Conservation (phyloP, 805 yeast genomes). For the Kuraishia cidri region DNA sequence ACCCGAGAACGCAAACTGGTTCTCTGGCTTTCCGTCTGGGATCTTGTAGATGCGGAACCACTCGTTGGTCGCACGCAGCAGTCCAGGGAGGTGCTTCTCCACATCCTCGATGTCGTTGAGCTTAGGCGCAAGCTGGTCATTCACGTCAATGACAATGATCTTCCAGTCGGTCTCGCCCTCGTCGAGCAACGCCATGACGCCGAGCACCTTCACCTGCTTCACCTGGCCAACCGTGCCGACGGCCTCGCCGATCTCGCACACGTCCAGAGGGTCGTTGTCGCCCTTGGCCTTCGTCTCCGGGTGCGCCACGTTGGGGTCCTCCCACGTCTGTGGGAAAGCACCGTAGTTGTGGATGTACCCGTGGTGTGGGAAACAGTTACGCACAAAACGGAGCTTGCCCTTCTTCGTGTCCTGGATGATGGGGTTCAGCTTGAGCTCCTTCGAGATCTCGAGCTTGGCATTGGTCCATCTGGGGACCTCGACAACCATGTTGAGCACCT, state of each 20-base stretch:
- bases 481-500: slow-evolving; percentile 71
- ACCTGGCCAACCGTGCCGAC: slow-evolving; percentile 65
- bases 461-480: slow-evolving; percentile 99
- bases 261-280: slow-evolving; percentile 84
- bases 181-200: slow-evolving; percentile 91
- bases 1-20: slow-evolving; percentile 95
- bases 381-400: slow-evolving; percentile 91
- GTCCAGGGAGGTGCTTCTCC: slow-evolving; percentile 82
- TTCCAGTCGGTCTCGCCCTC: slow-evolving; percentile 92
- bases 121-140: slow-evolving; percentile 84
- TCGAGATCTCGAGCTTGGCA: slow-evolving; percentile 92
- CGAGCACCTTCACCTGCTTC: slow-evolving; percentile 84
- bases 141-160: slow-evolving; percentile 78
- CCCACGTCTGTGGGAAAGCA: slow-evolving; percentile 95
- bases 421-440: slow-evolving; percentile 81
- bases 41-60: slow-evolving; percentile 98
- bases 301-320: slow-evolving; percentile 56
- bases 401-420: slow-evolving; percentile 96
- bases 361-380: slow-evolving; percentile 98
- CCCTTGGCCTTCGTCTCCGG: slow-evolving; percentile 65
- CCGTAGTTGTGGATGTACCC: slow-evolving; percentile 99
- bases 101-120: slow-evolving; percentile 89
- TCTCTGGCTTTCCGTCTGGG: slow-evolving; percentile 97
- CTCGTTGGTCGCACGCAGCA: slow-evolving; percentile 87
- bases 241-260: slow-evolving; percentile 70